Percentiles rank a stretch among this genome's conserved stretches.
These are phyloP conservation scores for Stagonosporopsis cucurbitacearum DNA, from an alignment of 2,329 filamentous ascomycete species.

Conservation along the genomic window DNA sequence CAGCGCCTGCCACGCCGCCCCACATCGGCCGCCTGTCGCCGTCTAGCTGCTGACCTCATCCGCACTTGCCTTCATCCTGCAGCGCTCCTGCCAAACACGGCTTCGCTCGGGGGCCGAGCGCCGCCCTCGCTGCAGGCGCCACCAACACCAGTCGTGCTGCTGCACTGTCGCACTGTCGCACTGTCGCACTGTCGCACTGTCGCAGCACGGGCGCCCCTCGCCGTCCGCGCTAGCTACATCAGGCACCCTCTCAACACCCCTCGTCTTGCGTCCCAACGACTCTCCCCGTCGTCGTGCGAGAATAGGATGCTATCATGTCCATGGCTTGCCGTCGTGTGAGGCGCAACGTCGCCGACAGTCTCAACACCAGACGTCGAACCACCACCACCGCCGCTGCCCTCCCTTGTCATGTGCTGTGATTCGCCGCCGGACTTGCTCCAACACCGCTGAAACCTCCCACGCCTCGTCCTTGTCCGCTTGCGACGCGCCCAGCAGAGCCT, in stretches of 20 bases:
- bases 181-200: too few species aligned
- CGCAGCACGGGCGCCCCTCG: not conserved
- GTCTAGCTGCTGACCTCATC: constrained; percentile 13
- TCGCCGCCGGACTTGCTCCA: constrained; percentile 36
- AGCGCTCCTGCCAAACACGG: constrained; percentile 17
- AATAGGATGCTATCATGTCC: not conserved
- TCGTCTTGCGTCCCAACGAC: not conserved
- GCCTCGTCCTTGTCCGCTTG: constrained; percentile 40
- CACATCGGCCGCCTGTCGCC: constrained; percentile 6
- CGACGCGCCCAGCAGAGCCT: constrained; percentile 41
- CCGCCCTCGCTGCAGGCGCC: constrained; percentile 20
- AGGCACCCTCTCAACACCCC: constrained; percentile 22
- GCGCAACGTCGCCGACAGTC: constrained; percentile 21
- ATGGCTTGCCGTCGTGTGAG: constrained; percentile 3
- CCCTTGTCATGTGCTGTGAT: constrained; percentile 41
- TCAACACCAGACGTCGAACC: constrained; percentile 39
- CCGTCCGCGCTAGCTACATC: too few species aligned
- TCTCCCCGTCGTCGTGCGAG: not conserved
- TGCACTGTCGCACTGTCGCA: not conserved
- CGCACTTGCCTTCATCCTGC: constrained; percentile 17
- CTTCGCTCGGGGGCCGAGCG: constrained; percentile 9
- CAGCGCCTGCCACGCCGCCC: not conserved
- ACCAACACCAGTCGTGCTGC: too few species aligned
- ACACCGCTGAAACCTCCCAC: constrained; percentile 45
- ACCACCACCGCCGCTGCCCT: constrained; percentile 27